Conservation (phyloP, 2,329 filamentous ascomycete species). For the Knoxdaviesia proteae region DNA sequence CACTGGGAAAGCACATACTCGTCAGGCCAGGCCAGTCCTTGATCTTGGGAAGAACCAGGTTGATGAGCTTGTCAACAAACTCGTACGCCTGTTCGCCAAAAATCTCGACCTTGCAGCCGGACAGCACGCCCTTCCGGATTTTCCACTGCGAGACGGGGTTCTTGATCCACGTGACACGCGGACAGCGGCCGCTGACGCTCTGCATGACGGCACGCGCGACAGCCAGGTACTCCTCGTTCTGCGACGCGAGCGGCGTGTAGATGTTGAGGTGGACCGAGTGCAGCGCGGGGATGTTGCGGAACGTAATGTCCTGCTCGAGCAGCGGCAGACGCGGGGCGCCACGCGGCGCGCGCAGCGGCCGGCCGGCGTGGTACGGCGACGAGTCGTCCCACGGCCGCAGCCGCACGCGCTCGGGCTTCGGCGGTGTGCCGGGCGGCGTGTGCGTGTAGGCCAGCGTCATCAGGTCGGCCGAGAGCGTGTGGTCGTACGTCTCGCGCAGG, state of each 20-base stretch:
- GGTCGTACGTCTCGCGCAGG: slow-evolving; percentile 74
- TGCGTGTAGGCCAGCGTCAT: slow-evolving; percentile 80
- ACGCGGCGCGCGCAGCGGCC: slow-evolving; percentile 64
- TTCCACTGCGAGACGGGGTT: slow-evolving; percentile 56
- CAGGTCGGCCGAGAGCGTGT: slow-evolving; percentile 69
- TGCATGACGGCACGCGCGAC: slow-evolving; percentile 71
- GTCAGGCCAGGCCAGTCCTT: slow-evolving; percentile 75
- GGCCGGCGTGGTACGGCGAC: slow-evolving; percentile 86
- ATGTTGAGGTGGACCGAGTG: slow-evolving; percentile 63
- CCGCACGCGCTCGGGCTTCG: slow-evolving; percentile 33
- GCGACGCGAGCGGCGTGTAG: slow-evolving; percentile 46
- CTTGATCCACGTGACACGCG: slow-evolving; percentile 47
- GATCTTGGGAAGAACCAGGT: slow-evolving; percentile 80
- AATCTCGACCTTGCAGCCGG: slow-evolving; percentile 60
- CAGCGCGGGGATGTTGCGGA: slow-evolving; percentile 69
- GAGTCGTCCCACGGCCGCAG: slow-evolving; percentile 74
- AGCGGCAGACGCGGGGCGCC: slow-evolving; percentile 50
- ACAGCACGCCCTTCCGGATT: slow-evolving; percentile 46
- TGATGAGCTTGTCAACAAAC: slow-evolving; percentile 76
- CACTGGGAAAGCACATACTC: slow-evolving; percentile 8
- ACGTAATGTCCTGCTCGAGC: slow-evolving; percentile 54
- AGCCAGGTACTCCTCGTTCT: slow-evolving; percentile 56
- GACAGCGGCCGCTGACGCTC: slow-evolving; percentile 61
- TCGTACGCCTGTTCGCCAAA: slow-evolving; percentile 66
- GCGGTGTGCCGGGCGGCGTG: slow-evolving; percentile 52